These are phyloP conservation scores for Podaxis sp. DNA, from an alignment of 768 basidiomycete species.

Conservation along the genomic window DNA sequence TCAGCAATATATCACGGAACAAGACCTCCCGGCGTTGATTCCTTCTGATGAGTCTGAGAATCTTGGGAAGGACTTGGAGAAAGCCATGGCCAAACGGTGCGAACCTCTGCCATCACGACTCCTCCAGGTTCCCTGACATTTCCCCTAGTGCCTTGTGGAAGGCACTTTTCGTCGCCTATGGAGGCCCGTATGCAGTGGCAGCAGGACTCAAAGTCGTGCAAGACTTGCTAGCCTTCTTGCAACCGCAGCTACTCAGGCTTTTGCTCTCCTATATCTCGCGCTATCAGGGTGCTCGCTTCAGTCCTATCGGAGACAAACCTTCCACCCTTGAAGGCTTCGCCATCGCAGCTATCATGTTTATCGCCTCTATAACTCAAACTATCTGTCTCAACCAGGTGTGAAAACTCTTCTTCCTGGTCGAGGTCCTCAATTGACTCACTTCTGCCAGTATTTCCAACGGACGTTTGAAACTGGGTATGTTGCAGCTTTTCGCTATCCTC, in stretches of 20 bases:
- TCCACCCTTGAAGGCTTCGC: conserved; percentile 66
- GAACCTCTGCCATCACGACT: conserved; percentile 23
- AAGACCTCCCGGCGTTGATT: conserved; percentile 78
- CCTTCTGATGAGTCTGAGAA: conserved; percentile 67
- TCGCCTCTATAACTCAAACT: conserved; percentile 76
- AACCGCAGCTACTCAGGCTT: conserved; percentile 83
- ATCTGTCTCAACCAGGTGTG: conserved; percentile 75
- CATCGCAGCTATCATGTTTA: conserved; percentile 80
- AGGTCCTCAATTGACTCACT: not conserved
- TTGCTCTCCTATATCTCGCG: conserved; percentile 79
- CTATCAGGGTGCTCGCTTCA: conserved; percentile 59
- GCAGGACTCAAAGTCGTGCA: conserved; percentile 71
- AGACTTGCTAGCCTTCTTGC: conserved; percentile 79
- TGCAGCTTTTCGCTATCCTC: not conserved
- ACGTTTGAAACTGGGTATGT: conserved; percentile 69
- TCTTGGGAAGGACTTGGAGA: conserved; percentile 61
- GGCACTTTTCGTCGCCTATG: conserved; percentile 77
- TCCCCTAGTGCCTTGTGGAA: conserved; percentile 62
- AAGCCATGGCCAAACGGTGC: conserved; percentile 62
- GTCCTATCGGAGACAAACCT: conserved; percentile 27
- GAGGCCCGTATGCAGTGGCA: conserved; percentile 68
- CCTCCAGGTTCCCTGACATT: not conserved
- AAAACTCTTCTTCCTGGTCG: not conserved
- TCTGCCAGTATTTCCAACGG: conserved; percentile 75
- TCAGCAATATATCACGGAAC: conserved; percentile 69